phyloP scores from a whole-genome alignment of 176 grass and related monocot genomes.

The Saccharum officinarum region DNA sequence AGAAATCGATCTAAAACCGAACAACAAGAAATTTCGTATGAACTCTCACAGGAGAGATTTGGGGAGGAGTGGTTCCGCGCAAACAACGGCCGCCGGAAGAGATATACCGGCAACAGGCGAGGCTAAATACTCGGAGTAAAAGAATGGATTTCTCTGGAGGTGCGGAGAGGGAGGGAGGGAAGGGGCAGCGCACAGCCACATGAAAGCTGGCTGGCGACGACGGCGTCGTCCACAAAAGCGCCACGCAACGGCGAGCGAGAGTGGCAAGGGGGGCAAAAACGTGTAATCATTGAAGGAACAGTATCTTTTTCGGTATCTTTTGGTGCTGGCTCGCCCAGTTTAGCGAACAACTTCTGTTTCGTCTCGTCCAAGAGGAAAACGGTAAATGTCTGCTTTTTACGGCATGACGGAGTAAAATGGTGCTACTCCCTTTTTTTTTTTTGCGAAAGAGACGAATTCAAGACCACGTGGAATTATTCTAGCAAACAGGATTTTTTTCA shows the following conservation, averaged over 20 bases:
- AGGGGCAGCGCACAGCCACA: conserved; percentile 47
- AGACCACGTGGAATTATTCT: background rate
- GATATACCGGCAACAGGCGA: background rate
- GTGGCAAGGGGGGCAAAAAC: conserved; percentile 2
- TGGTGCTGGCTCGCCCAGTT: background rate
- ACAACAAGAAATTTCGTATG: background rate
- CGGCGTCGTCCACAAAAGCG: conserved; percentile 55
- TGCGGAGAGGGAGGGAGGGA: background rate
- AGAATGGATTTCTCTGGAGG: conserved; percentile 27
- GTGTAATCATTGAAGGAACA: conserved; percentile 48
- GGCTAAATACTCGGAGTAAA: conserved; percentile 32
- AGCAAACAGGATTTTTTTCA: background rate
- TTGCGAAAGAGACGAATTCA: background rate
- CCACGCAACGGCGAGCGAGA: conserved; percentile 33
- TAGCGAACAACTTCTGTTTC: conserved; percentile 16
- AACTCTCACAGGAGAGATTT: background rate
- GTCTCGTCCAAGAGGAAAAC: conserved; percentile 30
- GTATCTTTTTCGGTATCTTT: conserved; percentile 34
- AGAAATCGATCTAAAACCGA: conserved; percentile 6
- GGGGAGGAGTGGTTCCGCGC: background rate
- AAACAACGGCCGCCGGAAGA: background rate
- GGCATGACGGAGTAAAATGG: background rate
- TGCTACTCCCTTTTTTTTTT: background rate
- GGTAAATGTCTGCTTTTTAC: conserved; percentile 32
- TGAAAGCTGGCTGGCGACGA: conserved; percentile 44